Base-by-base conservation (phyloP, 192 early-diverging fungal genomes). In the Entrophospora sp. region DNA sequence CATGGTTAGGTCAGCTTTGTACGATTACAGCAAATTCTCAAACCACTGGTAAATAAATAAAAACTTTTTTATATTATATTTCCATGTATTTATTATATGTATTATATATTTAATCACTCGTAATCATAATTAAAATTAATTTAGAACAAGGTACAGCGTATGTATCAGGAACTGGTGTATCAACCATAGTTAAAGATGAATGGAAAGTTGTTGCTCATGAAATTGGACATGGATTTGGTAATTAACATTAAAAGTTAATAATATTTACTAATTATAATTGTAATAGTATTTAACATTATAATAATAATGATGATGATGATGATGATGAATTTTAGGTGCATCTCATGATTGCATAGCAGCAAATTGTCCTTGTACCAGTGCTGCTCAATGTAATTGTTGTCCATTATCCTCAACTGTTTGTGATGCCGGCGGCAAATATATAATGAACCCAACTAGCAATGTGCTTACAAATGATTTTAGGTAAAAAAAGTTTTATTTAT, bases 171-270 rank as follows among this genome's bases (percentile, higher is more conserved):
- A 86, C 89, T 0, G 94, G 87, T 45, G 86, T 97, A 0, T 91
- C 89, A n/a, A 88, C 92, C 0, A 81, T 83, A 10, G 84, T 82
- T 14, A 79, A 83, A 13, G 85, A 85, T 61, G 90, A 93, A 71
- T 97, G 92, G 92, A 91, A 91, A 77, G 87, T 94, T 2, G 86
- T 94, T 9, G 94, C 94, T 28, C 95, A 97, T 68, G 95, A 95
- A 73, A 84, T 95, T 69, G 92, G 93, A 25, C 92, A 95, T 69
- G 84, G 83, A 44, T 89, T 89, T 74, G 73, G 62, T 69, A 69
- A 63, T n/a, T n/a, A 2, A 46, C 14, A 2, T 6, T 6, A 55
- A n/a, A n/a, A n/a, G n/a, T n/a, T n/a, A n/a, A n/a, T n/a, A n/a
- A n/a, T n/a, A n/a, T n/a, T n/a, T n/a, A 61, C 30, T 45, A 14